Base-by-base conservation (phyloP, 2,329 filamentous ascomycete genomes). In the Fusarium agapanthi region DNA sequence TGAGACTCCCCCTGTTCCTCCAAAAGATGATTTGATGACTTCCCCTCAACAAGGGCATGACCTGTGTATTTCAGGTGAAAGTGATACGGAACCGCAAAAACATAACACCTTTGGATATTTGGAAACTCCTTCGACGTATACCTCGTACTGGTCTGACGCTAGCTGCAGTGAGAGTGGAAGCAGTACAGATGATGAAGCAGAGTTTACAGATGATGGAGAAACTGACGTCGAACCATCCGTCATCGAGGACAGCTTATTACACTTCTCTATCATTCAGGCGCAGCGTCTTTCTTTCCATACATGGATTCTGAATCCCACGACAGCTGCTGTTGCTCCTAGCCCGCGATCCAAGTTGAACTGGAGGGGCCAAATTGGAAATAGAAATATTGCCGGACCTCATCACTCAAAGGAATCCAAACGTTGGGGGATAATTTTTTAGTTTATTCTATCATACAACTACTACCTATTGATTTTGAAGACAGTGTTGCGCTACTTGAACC, bases 261-360 rank as follows among this genome's bases (percentile, higher is more conserved):
- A 26, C 26, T 35, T 47, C 14, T 57, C 54, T 9, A 4, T 28
- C 9, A 34, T 57, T 13, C 26, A 57, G 40, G 54, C 30, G 2
- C 54, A 57, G 22, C 54, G 40, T 32, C 13, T 57, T 26, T 57
- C 54, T n/a, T 45, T 57, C 4, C 40, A 57, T 18, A 57, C 40
- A 7, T 57, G 54, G 54, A 41, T 57, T n/a, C 22, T 57, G 20
- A 57, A 44, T 14, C 54, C 54, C 4, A 45, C n/a, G 0, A 22
- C 40, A 16, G 20, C 5, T 34, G 40, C 13, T 28, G 20, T 26
- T 14, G 26, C 4, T 18, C 5, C 18, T 3, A n/a, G 22, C 5
- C 12, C 30, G 5, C 10, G 18, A 11, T 15, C 24, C 13, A 47
- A n/a, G 30, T 4, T 26, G 16, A 40, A 16, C 14, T 47, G 34